phyloP scores from a whole-genome alignment of 2,329 filamentous ascomycete species.

The Fusarium nanum region DNA sequence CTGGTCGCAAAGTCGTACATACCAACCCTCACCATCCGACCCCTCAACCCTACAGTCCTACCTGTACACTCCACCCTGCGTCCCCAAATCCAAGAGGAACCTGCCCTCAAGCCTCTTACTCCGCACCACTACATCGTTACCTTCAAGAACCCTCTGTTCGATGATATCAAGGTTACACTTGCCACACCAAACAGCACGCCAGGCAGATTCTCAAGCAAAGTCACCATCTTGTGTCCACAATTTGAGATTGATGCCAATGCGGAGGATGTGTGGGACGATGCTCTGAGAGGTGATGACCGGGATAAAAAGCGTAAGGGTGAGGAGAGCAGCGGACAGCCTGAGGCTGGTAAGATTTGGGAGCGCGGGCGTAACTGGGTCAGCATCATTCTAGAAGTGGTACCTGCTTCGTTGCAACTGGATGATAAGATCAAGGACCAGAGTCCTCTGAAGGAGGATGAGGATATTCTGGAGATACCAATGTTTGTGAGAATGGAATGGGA shows the following conservation, averaged over 20 bases:
- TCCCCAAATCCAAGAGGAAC: conserved; percentile 48
- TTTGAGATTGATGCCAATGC: conserved; percentile 96
- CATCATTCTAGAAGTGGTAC: conserved; percentile 90
- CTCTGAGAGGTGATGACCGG: conserved; percentile 69
- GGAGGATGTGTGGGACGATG: conserved; percentile 86
- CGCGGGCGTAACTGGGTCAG: conserved; percentile 93
- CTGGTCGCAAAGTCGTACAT: conserved; percentile 90
- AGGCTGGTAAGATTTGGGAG: conserved; percentile 97
- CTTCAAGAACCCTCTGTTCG: conserved; percentile 94
- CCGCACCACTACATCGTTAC: conserved; percentile 86
- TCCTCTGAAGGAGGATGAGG: conserved; percentile 69
- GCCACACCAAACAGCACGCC: conserved; percentile 85
- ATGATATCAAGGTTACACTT: conserved; percentile 86
- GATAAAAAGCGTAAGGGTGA: conserved; percentile 56
- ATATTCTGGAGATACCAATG: conserved; percentile 87
- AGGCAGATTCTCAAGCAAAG: conserved; percentile 78
- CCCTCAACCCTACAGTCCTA: conserved; percentile 60
- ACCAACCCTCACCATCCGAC: conserved; percentile 80
- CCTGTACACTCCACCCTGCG: conserved; percentile 52
- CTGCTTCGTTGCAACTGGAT: conserved; percentile 64
- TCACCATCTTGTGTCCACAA: conserved; percentile 93
- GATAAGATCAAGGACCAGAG: conserved; percentile 53
- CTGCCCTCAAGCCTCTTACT: conserved; percentile 65
- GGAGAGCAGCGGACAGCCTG: conserved; percentile 66
- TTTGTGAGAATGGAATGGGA: conserved; percentile 95